phyloP scores from a whole-genome alignment of 306 rosid species.

The Ammopiptanthus mongolicus region DNA sequence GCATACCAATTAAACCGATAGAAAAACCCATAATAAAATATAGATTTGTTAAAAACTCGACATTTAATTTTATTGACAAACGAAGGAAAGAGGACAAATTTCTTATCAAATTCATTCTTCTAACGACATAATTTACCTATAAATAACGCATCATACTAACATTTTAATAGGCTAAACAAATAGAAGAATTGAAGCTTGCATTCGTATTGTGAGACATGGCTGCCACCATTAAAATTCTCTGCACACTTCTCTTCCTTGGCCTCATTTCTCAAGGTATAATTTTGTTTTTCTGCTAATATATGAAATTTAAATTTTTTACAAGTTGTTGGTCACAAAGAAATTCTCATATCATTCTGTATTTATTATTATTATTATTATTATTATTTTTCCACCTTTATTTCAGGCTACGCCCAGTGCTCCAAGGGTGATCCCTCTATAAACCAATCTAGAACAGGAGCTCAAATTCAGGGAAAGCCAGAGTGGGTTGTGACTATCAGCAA shows the following conservation, averaged over 20 bases:
- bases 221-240: neutral
- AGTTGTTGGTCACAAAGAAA: too few species aligned
- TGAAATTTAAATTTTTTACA: too few species aligned
- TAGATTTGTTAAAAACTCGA: too few species aligned
- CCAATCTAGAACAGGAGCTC: constrained; percentile 22
- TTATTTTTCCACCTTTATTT: too few species aligned
- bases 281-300: neutral
- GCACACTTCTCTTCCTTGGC: neutral
- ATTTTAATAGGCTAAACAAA: neutral
- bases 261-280: constrained; percentile 14
- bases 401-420: constrained; percentile 30
- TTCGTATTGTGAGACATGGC: neutral
- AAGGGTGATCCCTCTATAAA: neutral
- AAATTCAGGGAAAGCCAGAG: constrained; percentile 18
- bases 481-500: constrained; percentile 33
- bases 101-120: too few species aligned
- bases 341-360: neutral
- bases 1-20: too few species aligned
- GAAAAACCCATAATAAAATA: too few species aligned
- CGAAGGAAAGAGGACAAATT: too few species aligned
- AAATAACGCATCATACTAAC: neutral
- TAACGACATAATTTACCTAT: too few species aligned
- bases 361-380: too few species aligned
- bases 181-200: neutral
- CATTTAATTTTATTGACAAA: too few species aligned